These are phyloP conservation scores for Leccinum boreale DNA, from an alignment of 768 basidiomycete species.

Conservation along the genomic window DNA sequence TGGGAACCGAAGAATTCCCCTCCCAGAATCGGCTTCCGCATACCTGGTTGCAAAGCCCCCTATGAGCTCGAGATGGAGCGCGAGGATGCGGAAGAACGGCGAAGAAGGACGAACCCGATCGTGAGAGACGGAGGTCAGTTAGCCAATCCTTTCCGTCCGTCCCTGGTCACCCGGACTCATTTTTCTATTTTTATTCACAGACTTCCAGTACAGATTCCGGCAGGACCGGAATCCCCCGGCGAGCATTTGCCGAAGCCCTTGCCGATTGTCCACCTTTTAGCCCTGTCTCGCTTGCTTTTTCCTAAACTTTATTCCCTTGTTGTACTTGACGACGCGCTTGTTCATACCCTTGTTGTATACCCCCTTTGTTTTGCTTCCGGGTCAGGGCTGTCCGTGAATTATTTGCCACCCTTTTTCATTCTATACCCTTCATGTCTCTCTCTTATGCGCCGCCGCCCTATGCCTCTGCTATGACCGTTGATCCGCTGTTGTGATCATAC, in stretches of 20 bases:
- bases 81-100: constrained; percentile 52
- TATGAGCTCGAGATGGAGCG: constrained; percentile 71
- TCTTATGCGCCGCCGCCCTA: constrained; percentile 17
- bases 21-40: constrained; percentile 41
- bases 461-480: constrained; percentile 12
- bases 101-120: constrained; percentile 57
- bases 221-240: constrained; percentile 45
- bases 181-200: constrained; percentile 22
- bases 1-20: constrained; percentile 67
- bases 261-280: constrained; percentile 60
- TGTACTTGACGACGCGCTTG: constrained; percentile 16
- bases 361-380: background rate
- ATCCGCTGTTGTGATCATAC: constrained; percentile 12
- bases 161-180: constrained; percentile 4
- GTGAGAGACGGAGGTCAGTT: constrained; percentile 52
- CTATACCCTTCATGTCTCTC: constrained; percentile 20
- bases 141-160: background rate
- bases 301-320: constrained; percentile 21
- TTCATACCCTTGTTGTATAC: constrained; percentile 19
- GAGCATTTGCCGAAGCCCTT: constrained; percentile 44
- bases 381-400: background rate
- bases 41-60: constrained; percentile 63
- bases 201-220: constrained; percentile 65
- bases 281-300: background rate
- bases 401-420: constrained; percentile 1